Base-by-base conservation (phyloP, 768 basidiomycete species). In the Cyclocybe aegerita region DNA sequence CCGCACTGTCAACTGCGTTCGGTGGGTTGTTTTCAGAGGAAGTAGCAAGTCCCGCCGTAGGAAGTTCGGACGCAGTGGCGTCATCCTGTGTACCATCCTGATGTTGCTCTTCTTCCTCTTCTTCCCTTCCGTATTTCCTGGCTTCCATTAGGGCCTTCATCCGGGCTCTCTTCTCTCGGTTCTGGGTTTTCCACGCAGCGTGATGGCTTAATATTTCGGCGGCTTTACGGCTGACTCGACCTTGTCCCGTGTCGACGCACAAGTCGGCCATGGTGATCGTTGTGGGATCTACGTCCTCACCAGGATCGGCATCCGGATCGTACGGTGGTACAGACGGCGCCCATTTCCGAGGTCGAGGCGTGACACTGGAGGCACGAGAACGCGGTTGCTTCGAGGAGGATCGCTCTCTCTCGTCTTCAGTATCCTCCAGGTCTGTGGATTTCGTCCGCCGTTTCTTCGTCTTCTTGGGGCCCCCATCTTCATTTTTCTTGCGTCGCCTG, bases 201-300 rank as follows among this genome's bases (percentile, higher is more conserved):
- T 91, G 86, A 44, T 89, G 89, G 44, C 67, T 78, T 53, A 84
- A 72, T 46, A 93, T 84, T 59, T 88, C 84, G 7, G 76, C 73
- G 0, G 87, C 89, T 64, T 87, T 91, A 59, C 80, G 85, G 60
- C 88, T 90, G 43, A 92, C 74, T 36, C 90, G 81, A 5, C 91
- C 91, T 56, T 83, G 82, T 8, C 90, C 90, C 0, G 78, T 86
- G 60, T 93, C 91, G 31, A 74, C 78, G 63, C 91, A 93, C 4
- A 92, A 73, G 0, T 81, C 66, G 11, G 88, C 87, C 90, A 92
- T 92, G 4, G 89, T 91, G n/a, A 88, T 71, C 7, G 80, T 71
- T 0, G 89, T 91, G n/a, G 90, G 90, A 56, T 92, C 90, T 41
- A 92, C 69, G 32, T 87, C 84, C 60, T 88, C 88, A 15, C 88